Percentiles rank a stretch among this genome's conserved stretches.
Evolutionary conservation across 31 red algal species (phyloP).

Genomic region (Bonnemaisonia californica): DNA sequence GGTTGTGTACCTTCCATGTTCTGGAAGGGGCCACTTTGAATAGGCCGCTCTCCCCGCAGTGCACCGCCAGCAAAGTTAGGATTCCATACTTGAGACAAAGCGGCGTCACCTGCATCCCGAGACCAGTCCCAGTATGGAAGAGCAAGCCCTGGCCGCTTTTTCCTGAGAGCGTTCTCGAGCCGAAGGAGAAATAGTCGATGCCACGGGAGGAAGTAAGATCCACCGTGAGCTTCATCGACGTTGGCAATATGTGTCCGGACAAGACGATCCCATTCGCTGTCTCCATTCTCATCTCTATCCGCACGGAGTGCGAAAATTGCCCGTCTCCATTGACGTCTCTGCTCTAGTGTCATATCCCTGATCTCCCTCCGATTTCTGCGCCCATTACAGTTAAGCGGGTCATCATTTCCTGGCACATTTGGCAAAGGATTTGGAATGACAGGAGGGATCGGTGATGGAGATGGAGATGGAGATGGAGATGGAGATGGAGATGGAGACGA

Average conservation of each 20-base stretch:
- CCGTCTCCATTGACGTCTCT: conserved; percentile 36
- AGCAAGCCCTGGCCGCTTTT: conserved; percentile 40
- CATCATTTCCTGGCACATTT: too few relatives aligned
- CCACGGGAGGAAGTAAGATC: conserved; percentile 70
- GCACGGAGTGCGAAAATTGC: conserved; percentile 33
- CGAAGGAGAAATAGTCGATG: conserved; percentile 63
- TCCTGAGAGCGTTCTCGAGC: conserved; percentile 61
- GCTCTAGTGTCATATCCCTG: conserved; percentile 42
- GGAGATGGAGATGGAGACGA: conserved; percentile 27
- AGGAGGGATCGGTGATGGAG: background rate
- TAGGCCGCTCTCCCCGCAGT: conserved; percentile 32
- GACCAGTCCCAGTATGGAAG: conserved; percentile 81
- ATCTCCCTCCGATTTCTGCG: conserved; percentile 51
- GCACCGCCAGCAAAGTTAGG: conserved; percentile 53
- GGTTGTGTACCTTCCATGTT: conserved; percentile 32
- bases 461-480: background rate
- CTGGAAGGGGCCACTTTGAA: conserved; percentile 61
- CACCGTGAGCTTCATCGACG: conserved; percentile 53
- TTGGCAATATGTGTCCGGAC: conserved; percentile 41
- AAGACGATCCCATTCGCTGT: conserved; percentile 50
- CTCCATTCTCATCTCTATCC: conserved; percentile 34
- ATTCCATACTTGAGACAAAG: conserved; percentile 58
- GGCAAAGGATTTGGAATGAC: too few relatives aligned
- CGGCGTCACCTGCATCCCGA: conserved; percentile 49
- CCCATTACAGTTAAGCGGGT: conserved; percentile 47